Base-by-base conservation (phyloP, 2,329 filamentous ascomycete species). In the Sclerotinia glacialis region DNA sequence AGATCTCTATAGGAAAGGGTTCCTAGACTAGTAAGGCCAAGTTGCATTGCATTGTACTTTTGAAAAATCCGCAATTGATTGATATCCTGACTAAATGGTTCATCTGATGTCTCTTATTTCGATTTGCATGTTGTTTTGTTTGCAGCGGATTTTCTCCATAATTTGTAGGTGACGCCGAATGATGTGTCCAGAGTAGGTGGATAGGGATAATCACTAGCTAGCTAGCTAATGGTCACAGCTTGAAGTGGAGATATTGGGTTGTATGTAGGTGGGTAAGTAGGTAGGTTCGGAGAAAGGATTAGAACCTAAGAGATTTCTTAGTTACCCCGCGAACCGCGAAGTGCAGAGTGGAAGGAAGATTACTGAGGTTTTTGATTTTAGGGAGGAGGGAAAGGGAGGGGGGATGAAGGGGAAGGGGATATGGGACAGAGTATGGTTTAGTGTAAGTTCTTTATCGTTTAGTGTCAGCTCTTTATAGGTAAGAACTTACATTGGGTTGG, bases 1-100 rank as follows among this genome's bases (percentile, higher is more conserved):
- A 74, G 71, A 71, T 72, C 65, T 71, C 62, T 68, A 67, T 69
- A 60, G 64, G 69, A 67, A 67, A 37, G 65, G 70, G 65, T 72
- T 66, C 67, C 70, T 73, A 73, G 72, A 74, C 68, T 71, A 40
- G 37, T 40, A 69, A 69, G 67, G 67, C 64, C 68, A 66, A 69
- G 67, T 70, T 72, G 70, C 72, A 71, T 74, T 74, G 69, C 72
- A 73, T 56, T 40, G 37, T 40, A 40, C 37, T 40, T 62, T 65
- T 60, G 65, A 71, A 70, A 58, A 60, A 61, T 61, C 34, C 58
- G 49, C 68, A 71, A 73, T 70, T 74, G 71, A 75, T 12, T 34
- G 12, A 34, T 72, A 74, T 70, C 68, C 71, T 67, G 67, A 49
- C 28, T 18, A 23, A 69, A 69, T 59, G 6, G 46, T 59, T 47